Evolutionary conservation across 2,329 filamentous ascomycete species (phyloP).

Genomic region (Chaetomiaceae sp.): DNA sequence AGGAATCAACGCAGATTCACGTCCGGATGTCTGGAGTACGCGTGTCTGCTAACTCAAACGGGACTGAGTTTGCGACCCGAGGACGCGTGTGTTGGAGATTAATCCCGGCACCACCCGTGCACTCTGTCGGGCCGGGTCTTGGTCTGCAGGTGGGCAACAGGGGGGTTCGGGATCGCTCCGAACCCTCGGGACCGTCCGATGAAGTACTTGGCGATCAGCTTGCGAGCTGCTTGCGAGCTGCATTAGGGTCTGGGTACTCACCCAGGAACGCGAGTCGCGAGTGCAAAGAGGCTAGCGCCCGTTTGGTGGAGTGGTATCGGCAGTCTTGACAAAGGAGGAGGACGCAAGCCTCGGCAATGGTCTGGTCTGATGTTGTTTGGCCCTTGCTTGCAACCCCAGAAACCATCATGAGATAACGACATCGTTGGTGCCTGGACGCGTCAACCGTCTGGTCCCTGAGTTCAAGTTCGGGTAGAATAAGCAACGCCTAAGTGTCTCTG

Average conservation of each 20-base stretch:
- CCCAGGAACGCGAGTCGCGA: background rate
- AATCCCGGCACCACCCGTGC: background rate
- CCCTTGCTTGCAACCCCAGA: background rate
- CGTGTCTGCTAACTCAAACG: background rate
- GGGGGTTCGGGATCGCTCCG: background rate
- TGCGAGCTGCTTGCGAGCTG: background rate
- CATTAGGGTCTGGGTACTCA: background rate
- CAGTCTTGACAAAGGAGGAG: background rate
- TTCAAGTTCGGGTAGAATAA: no score
- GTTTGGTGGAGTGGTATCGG: no score
- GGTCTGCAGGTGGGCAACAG: background rate
- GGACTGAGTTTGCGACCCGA: background rate
- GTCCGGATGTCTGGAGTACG: background rate
- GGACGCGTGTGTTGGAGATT: background rate
- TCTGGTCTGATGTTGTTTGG: background rate
- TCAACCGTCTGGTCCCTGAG: no score
- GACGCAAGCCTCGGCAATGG: background rate
- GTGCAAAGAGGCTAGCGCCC: background rate
- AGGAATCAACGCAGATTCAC: background rate
- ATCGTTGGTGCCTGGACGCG: background rate
- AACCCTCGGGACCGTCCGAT: background rate
- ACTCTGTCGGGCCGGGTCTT: background rate
- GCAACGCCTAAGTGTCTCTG: no score
- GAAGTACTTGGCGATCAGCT: background rate
- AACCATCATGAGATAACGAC: background rate